Evolutionary conservation across 179 eudicot genomes (phyloP), one percentile per base, ranked within the genome.

Genomic region (Carnegiea gigantea): DNA sequence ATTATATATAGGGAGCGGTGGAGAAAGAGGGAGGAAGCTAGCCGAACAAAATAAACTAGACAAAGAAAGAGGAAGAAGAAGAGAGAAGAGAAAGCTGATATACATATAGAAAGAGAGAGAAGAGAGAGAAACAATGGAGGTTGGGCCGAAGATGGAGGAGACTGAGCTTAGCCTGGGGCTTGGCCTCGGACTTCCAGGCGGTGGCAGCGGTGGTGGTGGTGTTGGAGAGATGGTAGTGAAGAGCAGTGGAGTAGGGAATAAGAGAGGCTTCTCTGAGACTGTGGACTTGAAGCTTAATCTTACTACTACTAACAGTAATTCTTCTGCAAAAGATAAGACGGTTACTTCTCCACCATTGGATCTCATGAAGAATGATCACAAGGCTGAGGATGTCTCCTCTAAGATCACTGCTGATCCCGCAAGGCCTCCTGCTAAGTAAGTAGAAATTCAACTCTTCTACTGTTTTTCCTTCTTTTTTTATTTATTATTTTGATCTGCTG

Each of bases 371-470:
- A 85, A 78, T 36, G 82, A 75, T 83, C 71, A 78, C 62, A 82
- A 81, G 78, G 70, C 53, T 67, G 44, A 70, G 73, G 73, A 70
- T 70, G 40, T 54, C 64, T 60, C 83, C 23, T 80, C 80, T 70
- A 38, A 85, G 84, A 73, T 59, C 36, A 73, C 48, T 59, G 70
- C 36, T 79, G 84, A 87, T 79, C 79, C 86, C 59, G 90, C 73
- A 71, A 91, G 88, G 86, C 97, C 95, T 78, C 93, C 98, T 28
- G 83, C 94, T 81, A 92, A 93, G 98, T 94, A 90, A 78, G 91
- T 23, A 49, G 67, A 65, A 7, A 11, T 78, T 44, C 30, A 38
- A 33, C 76, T 38, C 17, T 4, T 44, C 21, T 5, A 62, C 28
- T 28, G 28, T 30, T 28, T 15, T 15, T 73, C 20, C 33, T 84